A percentile compares a stretch with the other conserved stretches of the same genome.
These are phyloP conservation scores for Drechslera avenae DNA, from an alignment of 2,329 filamentous ascomycete species.

Conservation along the genomic window DNA sequence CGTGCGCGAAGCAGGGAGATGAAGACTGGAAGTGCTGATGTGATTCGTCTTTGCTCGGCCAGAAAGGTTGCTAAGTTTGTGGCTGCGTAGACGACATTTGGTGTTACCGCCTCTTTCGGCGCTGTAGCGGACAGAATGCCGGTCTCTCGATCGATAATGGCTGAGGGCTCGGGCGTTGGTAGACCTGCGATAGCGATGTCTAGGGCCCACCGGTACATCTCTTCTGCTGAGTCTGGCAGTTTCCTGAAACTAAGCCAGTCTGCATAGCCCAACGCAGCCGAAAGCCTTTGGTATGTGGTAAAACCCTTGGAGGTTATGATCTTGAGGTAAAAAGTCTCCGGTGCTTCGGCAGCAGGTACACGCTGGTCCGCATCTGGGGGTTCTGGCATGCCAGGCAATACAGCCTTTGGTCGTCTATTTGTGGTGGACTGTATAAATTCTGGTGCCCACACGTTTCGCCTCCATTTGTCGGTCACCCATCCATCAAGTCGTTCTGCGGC, in stretches of 20 bases:
- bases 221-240: conserved; percentile 66
- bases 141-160: conserved; percentile 65
- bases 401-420: conserved; percentile 77
- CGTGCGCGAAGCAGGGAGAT: conserved; percentile 82
- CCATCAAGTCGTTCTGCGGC: conserved; percentile 82
- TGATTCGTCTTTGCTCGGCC: conserved; percentile 70
- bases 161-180: conserved; percentile 47
- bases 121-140: conserved; percentile 64
- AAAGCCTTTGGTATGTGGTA: conserved; percentile 75
- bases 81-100: conserved; percentile 75
- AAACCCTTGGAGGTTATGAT: conserved; percentile 83
- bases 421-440: conserved; percentile 80
- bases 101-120: conserved; percentile 59
- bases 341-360: conserved; percentile 66
- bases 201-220: conserved; percentile 77
- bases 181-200: conserved; percentile 70
- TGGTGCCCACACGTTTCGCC: conserved; percentile 68
- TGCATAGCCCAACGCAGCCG: conserved; percentile 81
- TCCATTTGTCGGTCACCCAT: conserved; percentile 70
- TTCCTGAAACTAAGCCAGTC: conserved; percentile 84
- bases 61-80: conserved; percentile 81
- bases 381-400: conserved; percentile 66
- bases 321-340: conserved; percentile 80
- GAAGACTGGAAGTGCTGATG: conserved; percentile 78
- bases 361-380: conserved; percentile 80